Conservation (phyloP, 371 early-diverging fungal genomes). For the Apophysomyces ossiformis region DNA sequence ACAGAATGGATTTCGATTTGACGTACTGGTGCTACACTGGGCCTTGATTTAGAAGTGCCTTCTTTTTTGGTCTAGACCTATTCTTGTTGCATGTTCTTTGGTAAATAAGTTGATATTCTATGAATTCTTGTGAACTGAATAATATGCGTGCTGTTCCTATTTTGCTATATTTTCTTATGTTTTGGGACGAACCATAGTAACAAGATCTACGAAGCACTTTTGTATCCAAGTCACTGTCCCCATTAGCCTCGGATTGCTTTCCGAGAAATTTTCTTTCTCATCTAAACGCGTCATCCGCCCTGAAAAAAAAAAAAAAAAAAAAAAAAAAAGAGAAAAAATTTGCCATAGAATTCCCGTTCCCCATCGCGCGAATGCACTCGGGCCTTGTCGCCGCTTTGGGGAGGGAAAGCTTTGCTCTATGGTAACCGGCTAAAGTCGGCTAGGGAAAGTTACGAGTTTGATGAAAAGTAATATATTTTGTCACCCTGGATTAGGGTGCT, state of each 20-base stretch:
- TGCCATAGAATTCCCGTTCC: not conserved
- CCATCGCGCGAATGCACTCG: conserved; percentile 5
- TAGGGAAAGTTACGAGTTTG: not conserved
- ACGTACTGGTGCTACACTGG: conserved; percentile 3
- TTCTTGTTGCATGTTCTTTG: not conserved
- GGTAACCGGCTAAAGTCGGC: not conserved
- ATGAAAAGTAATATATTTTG: not conserved
- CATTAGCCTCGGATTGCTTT: too few species aligned
- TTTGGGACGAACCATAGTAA: not conserved
- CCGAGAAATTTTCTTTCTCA: too few species aligned
- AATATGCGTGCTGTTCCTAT: not conserved
- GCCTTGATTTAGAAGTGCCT: not conserved
- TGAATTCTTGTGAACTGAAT: not conserved
- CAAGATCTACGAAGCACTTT: not conserved
- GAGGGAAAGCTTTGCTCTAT: not conserved
- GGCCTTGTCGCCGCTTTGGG: not conserved
- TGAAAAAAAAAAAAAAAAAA: conserved; percentile 5
- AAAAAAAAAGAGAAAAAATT: not conserved
- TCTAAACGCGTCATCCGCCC: not conserved
- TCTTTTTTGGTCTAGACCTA: conserved; percentile 10
- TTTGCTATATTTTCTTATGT: not conserved
- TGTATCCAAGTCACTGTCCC: not conserved
- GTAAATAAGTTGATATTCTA: not conserved
- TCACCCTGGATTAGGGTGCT: not conserved
- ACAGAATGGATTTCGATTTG: not conserved